Percentiles rank a stretch among this genome's conserved stretches.
Evolutionary conservation across 805 yeast species (phyloP).

Genomic region (Ogataea polymorpha): DNA sequence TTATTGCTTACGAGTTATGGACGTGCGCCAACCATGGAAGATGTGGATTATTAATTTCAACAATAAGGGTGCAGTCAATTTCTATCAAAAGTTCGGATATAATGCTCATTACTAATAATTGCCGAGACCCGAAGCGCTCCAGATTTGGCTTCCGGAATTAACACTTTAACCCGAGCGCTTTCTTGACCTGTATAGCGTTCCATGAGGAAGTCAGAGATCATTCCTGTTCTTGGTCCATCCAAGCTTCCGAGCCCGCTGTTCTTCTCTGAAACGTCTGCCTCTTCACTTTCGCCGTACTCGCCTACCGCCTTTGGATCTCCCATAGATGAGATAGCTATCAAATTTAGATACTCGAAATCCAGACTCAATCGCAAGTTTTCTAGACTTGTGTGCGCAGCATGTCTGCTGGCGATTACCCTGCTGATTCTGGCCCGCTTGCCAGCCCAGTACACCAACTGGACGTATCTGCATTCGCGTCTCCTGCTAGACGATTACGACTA

Average conservation of each 20-base stretch:
- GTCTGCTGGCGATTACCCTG: background rate
- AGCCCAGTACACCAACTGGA: background rate
- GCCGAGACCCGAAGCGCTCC: background rate
- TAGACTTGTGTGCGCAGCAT: background rate
- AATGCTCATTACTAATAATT: background rate
- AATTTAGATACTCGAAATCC: background rate
- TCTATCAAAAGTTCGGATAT: background rate
- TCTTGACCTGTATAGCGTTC: background rate
- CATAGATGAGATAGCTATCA: slow-evolving; percentile 11
- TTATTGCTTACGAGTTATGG: background rate
- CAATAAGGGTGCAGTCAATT: background rate
- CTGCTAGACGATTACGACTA: slow-evolving; percentile 4
- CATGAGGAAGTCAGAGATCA: slow-evolving; percentile 6
- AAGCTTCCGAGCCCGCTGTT: slow-evolving; percentile 8
- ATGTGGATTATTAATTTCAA: background rate
- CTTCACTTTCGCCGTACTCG: slow-evolving; percentile 11
- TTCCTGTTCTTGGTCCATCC: slow-evolving; percentile 2
- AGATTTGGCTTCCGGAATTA: background rate
- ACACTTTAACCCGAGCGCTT: background rate
- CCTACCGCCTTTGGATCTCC: slow-evolving; percentile 8
- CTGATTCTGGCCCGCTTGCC: slow-evolving; percentile 1
- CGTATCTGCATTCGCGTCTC: background rate
- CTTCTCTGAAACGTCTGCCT: slow-evolving; percentile 8
- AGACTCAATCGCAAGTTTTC: slow-evolving; percentile 3
- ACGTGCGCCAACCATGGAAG: background rate